Base-by-base conservation (phyloP, 164 flowering plant species). In the Sedum album region DNA sequence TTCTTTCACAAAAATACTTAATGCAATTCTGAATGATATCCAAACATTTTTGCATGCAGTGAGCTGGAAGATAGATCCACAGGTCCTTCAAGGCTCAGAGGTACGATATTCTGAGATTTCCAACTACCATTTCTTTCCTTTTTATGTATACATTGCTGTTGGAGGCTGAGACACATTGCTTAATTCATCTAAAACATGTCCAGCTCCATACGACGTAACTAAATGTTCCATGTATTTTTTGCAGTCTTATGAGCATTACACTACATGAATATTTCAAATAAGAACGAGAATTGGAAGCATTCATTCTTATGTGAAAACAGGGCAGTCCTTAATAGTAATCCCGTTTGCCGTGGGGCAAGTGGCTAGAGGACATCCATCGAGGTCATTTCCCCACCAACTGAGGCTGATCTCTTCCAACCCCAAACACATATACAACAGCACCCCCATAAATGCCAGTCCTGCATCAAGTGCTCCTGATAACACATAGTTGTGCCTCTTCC, bases 391-490 rank as follows among this genome's bases (percentile, higher is more conserved):
- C 92, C 94, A 88, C 94, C 94, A 86, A 31, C 67, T 66, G 20
- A 88, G 42, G 61, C 73, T 76, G n/a, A 83, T 66, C 14, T 75
- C 74, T 44, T 85, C 84, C 66, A 79, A 66, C 5, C 87, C 88
- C 74, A 90, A 74, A 48, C 83, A 74, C 18, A 87, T 62, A 61
- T 81, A 90, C 73, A 88, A 64, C 2, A 87, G 75, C 75, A 90
- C 90, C 5, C 82, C 92, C 92, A 88, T 89, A 74, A 92, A 92
- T 6, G 97, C 97, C 18, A 85, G 72, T 0, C 97, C 93, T 4
- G 94, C 96, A 70, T 90, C 96, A 2, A 92, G 81, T 2, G 88
- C 84, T 28, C 94, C 96, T 0, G 95, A 92, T 1, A 90, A 85
- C 10, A 87, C 82, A 60, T 88, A 92, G 57, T 88, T 92, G 70